Evolutionary conservation across 2,329 filamentous ascomycete genomes (phyloP), one percentile per base, ranked within the genome.

Genomic region (Pestalotiopsis sp.): DNA sequence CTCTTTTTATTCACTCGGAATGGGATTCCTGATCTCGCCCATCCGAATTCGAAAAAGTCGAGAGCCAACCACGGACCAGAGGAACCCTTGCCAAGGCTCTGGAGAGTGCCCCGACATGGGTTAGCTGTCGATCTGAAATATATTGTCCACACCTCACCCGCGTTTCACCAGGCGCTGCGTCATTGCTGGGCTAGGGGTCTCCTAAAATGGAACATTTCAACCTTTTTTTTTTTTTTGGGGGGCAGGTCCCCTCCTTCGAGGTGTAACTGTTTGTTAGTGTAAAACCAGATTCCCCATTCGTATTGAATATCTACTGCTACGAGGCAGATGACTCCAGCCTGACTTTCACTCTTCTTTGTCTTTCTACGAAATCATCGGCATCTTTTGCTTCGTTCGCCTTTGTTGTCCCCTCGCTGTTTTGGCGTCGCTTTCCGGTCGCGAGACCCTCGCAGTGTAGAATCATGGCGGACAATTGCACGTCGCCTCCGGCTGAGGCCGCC

Each of bases 391-490:
- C 20, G 45, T 17, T 52, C 41, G 12, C 20, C 45, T 52, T 23
- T 9, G 9, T 36, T 36, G 31, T 9, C 31, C 31, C 7, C 31
- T 36, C 31, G 31, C 31, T 36, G 31, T 36, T 36, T 36, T 36
- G 31, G 31, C 2, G 31, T 36, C 31, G 31, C 31, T 52, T 52
- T 52, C 45, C 17, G 3, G 45, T 20, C 17, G n/a, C n/a, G 45
- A 52, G 12, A 11, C 7, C 2, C n/a, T n/a, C 4, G 6, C 45
- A 36, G 7, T 38, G 23, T 13, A 27, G 0, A 40, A 36, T 7
- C 27, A 36, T 20, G 12, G 23, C 31, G 25, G 75, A 70, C 49
- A 81, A 83, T 70, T 86, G 84, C 70, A 79, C 80, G 9, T 67
- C 72, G 57, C 76, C 81, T 20, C 83, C 84, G 3, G 74, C 72